Evolutionary conservation across 1,284 basidiomycete genomes (phyloP).

Genomic region (Fomes fomentarius): DNA sequence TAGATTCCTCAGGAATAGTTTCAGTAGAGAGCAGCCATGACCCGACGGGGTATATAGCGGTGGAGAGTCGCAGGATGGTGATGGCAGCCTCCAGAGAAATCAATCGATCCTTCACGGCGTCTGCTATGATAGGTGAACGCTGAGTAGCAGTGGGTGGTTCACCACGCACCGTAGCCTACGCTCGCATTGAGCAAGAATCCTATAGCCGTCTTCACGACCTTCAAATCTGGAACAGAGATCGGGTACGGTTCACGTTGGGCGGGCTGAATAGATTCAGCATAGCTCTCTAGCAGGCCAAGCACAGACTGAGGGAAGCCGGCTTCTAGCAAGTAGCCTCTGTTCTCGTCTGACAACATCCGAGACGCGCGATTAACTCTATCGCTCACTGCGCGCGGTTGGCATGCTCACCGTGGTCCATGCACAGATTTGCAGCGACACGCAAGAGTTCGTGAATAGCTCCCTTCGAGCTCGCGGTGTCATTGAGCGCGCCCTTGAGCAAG

Average conservation of each 20-base stretch:
- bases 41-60: constrained; percentile 70
- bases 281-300: constrained; percentile 69
- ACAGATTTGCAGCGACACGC: constrained; percentile 77
- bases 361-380: constrained; percentile 15
- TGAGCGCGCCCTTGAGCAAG: constrained; percentile 57
- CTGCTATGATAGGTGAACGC: constrained; percentile 41
- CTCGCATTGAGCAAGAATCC: constrained; percentile 83
- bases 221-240: constrained; percentile 64
- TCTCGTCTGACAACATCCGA: constrained; percentile 48
- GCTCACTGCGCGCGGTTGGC: not conserved
- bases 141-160: not conserved
- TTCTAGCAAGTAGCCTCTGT: constrained; percentile 70
- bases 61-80: constrained; percentile 69
- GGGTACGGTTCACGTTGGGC: constrained; percentile 47
- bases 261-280: constrained; percentile 56
- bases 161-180: constrained; percentile 68
- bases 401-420: constrained; percentile 74
- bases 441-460: constrained; percentile 66
- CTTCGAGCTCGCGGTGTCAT: constrained; percentile 51
- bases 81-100: constrained; percentile 66
- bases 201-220: constrained; percentile 75
- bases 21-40: constrained; percentile 48
- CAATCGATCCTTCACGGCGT: constrained; percentile 69
- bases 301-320: constrained; percentile 68
- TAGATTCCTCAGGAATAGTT: constrained; percentile 31